These are phyloP conservation scores for Neonectria faginata DNA, from an alignment of 2,329 filamentous ascomycete genomes.

Conservation along the genomic window DNA sequence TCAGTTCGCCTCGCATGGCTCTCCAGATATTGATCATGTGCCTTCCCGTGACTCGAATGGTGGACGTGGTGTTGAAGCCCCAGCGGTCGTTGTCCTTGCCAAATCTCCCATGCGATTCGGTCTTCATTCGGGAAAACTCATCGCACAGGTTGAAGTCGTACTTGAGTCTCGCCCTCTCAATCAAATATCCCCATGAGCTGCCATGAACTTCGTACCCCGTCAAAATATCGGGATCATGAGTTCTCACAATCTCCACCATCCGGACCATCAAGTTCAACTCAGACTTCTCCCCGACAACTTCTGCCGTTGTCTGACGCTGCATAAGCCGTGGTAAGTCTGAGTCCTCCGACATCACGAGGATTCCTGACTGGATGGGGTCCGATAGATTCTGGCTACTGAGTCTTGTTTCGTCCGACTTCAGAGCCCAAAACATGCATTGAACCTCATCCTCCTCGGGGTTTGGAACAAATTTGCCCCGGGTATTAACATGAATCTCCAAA, in stretches of 20 bases:
- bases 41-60: constrained; percentile 89
- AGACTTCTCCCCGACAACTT: constrained; percentile 79
- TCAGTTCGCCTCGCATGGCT: constrained; percentile 93
- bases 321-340: constrained; percentile 70
- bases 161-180: constrained; percentile 86
- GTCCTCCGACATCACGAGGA: constrained; percentile 77
- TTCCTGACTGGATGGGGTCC: constrained; percentile 71
- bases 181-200: constrained; percentile 93
- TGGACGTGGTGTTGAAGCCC: constrained; percentile 95
- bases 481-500: constrained; percentile 91
- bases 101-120: constrained; percentile 83
- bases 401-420: constrained; percentile 79
- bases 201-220: constrained; percentile 96
- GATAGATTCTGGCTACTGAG: constrained; percentile 59
- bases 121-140: constrained; percentile 90
- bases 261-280: constrained; percentile 88
- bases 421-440: constrained; percentile 88
- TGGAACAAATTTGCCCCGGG: constrained; percentile 81
- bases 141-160: constrained; percentile 93
- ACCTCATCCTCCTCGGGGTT: constrained; percentile 94
- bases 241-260: constrained; percentile 88
- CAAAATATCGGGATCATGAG: constrained; percentile 89
- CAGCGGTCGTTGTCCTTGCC: constrained; percentile 89
- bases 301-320: constrained; percentile 68
- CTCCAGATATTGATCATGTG: constrained; percentile 99